Percentiles rank a stretch among this genome's conserved stretches.
Evolutionary conservation across 805 yeast genomes (phyloP).

Genomic region (Yamadazyma sp.): DNA sequence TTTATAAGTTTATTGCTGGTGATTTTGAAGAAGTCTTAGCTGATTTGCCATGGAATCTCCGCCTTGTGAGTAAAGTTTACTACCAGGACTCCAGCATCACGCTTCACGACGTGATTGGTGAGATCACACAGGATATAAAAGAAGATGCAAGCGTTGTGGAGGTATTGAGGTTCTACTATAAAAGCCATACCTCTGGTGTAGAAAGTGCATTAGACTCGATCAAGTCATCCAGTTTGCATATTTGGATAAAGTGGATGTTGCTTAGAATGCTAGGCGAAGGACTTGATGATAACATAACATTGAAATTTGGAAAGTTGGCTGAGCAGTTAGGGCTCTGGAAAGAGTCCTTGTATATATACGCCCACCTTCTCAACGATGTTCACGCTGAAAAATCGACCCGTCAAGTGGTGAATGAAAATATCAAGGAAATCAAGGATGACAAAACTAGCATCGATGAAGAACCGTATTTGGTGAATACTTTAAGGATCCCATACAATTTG

Average conservation of each 20-base stretch:
- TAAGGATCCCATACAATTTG: slow-evolving; percentile 49
- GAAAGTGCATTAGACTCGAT: slow-evolving; percentile 12
- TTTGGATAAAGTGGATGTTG: slow-evolving; percentile 52
- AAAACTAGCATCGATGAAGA: slow-evolving; percentile 25
- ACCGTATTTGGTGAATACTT: slow-evolving; percentile 32
- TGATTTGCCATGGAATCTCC: slow-evolving; percentile 65
- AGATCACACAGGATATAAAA: slow-evolving; percentile 12
- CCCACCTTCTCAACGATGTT: slow-evolving; percentile 53
- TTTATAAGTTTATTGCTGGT: slow-evolving; percentile 67
- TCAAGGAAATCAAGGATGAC: slow-evolving; percentile 28
- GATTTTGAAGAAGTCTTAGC: slow-evolving; percentile 37
- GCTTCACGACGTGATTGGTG: slow-evolving; percentile 16
- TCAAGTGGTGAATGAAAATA: slow-evolving; percentile 32
- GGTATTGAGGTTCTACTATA: slow-evolving; percentile 21
- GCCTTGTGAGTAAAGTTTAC: slow-evolving; percentile 57
- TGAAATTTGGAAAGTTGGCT: slow-evolving; percentile 49
- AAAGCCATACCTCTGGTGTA: neutral
- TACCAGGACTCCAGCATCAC: slow-evolving; percentile 48
- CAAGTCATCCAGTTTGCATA: slow-evolving; percentile 24
- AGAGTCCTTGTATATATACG: slow-evolving; percentile 62
- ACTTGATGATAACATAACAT: slow-evolving; percentile 12
- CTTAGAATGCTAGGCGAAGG: slow-evolving; percentile 5
- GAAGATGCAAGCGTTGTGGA: slow-evolving; percentile 16
- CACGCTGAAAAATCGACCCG: slow-evolving; percentile 44
- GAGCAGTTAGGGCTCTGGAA: slow-evolving; percentile 47